phyloP scores from a whole-genome alignment of 495 filamentous ascomycete genomes.

The Lentithecium fluviatile region DNA sequence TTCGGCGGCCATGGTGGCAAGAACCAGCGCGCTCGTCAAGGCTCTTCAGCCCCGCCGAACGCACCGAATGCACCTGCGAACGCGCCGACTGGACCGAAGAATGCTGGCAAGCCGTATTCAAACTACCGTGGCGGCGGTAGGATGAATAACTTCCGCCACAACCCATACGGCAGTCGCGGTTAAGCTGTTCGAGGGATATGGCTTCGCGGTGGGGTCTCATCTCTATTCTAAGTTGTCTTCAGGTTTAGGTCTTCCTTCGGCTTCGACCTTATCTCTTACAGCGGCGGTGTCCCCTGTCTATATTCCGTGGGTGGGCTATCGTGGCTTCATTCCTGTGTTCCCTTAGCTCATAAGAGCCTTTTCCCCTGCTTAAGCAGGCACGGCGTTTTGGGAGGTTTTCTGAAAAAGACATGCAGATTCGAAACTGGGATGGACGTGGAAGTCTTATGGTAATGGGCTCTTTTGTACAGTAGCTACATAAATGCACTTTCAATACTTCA shows the following conservation, averaged over 20 bases:
- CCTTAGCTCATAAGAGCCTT: too few species aligned
- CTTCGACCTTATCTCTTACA: too few species aligned
- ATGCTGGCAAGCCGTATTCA: constrained; percentile 86
- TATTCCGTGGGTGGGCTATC: too few species aligned
- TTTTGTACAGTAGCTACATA: neutral
- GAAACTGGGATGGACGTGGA: neutral
- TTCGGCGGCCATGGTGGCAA: constrained; percentile 34
- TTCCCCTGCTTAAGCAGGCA: too few species aligned
- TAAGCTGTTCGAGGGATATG: neutral
- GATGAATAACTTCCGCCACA: constrained; percentile 62
- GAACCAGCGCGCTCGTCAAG: constrained; percentile 45
- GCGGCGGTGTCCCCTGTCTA: too few species aligned
- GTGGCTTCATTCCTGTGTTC: too few species aligned
- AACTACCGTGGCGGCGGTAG: constrained; percentile 95
- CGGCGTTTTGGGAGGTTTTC: too few species aligned
- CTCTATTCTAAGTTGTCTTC: too few species aligned
- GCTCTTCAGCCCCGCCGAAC: constrained; percentile 39
- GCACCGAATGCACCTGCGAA: constrained; percentile 79
- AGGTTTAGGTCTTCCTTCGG: too few species aligned
- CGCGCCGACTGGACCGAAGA: constrained; percentile 94
- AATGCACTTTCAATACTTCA: too few species aligned
- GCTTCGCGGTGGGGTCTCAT: too few species aligned
- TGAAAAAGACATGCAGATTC: too few species aligned
- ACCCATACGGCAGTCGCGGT: constrained; percentile 65
- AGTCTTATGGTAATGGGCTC: neutral